Evolutionary conservation across 2,329 filamentous ascomycete species (phyloP), one percentile per base, ranked within the genome.

Genomic region (Aspergillus spinulosporus): DNA sequence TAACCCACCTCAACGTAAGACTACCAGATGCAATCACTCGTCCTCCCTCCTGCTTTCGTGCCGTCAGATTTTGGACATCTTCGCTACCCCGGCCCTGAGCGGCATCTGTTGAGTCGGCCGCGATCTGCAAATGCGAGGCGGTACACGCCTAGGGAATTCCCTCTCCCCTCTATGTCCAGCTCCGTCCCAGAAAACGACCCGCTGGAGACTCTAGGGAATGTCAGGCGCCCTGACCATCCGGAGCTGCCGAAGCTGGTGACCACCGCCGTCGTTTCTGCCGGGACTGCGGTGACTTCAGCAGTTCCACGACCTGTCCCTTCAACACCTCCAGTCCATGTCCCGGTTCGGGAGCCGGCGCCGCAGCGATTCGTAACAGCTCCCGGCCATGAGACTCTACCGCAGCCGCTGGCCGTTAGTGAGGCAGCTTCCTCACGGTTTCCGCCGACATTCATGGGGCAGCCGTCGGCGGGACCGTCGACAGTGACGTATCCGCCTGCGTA

Each of bases 151-250:
- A 68, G 73, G 72, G 72, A 72, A 59, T 65, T 72, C 65, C 67
- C 73, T 52, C 64, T 68, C 61, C 67, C 71, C 73, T 72, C 71
- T 70, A 77, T 77, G 75, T 76, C 75, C 66, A 70, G 72, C 64
- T 72, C 73, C 63, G 69, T 72, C 60, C 67, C 68, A 62, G 67
- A 64, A 59, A 69, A 72, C 56, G 69, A 71, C 59, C 69, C 72
- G 62, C 62, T 68, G 64, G 71, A 74, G 61, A 68, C 67, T 63
- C 66, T 72, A 64, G 69, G 68, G 64, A 66, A 68, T 55, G 63
- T 66, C 52, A 70, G 69, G 54, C 66, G 68, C 37, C 57, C 64
- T 54, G 66, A 66, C 60, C 68, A 68, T 59, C 68, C 69, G 52
- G 62, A 68, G 26, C 62, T 68, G 46, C 65, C 68, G 29, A 63